Evolutionary conservation across 2,329 filamentous ascomycete genomes (phyloP), one percentile per base, ranked within the genome.

Genomic region (Cladosporium cucumerinum): DNA sequence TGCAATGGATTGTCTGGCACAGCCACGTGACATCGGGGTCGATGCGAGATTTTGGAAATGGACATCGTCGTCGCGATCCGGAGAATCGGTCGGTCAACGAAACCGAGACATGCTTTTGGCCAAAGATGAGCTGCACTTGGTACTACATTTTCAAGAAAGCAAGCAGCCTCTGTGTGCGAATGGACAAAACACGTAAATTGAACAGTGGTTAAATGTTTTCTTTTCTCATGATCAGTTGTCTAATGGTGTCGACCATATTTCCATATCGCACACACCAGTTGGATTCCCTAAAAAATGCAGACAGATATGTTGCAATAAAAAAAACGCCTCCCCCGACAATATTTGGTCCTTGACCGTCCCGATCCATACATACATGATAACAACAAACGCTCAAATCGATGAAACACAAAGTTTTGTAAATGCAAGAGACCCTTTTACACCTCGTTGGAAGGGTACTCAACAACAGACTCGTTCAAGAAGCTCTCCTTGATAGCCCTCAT

Each of bases 401-500:
- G 3, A 52, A 16, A 52, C 28, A 11, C 25, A 52, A 52, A 52
- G 11, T 30, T 26, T 16, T 25, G 21, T 5, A 25, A 49, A 25
- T 2, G 25, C 25, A 4, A 54, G 18, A 21, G 3, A 5, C 16
- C 16, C 1, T 36, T 36, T 55, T 61, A 96, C 48, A 54, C 57
- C 63, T 65, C 63, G 70, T 86, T 86, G 66, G 82, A 84, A 23
- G 82, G 82, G 73, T 86, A 86, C 66, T 74, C 71, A 6, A 85
- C 83, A 73, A 79, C 78, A 55, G 74, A 74, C 32, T 78, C 78
- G 3, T 78, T 75, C 55, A 84, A 69, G 66, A 85, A 85, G 68
- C 85, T 82, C 75, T 85, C 83, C 77, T 85, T 85, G 68, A 85
- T 78, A n/a, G 81, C 74, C 73, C 83, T 77, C 77, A 83, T 80